Conservation (phyloP, 148 eudicot species). For the Fallopia convolvulus region DNA sequence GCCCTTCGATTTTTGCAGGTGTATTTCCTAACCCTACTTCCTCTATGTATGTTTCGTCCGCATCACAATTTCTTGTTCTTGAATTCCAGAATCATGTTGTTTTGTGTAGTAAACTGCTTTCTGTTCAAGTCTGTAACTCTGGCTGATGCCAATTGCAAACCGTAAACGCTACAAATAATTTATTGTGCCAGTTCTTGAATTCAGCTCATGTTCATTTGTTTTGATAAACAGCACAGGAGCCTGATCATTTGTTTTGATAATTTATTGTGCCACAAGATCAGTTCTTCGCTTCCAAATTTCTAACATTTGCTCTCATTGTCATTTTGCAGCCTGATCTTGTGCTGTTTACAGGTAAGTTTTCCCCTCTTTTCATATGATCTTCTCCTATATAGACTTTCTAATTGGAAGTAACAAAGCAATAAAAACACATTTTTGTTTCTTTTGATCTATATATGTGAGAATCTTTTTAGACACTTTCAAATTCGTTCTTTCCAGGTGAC, state of each 20-base stretch:
- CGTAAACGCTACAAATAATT: neutral
- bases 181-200: neutral
- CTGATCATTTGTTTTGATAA: neutral
- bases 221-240: too few species aligned
- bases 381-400: neutral
- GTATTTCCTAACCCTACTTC: neutral
- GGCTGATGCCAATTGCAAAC: neutral
- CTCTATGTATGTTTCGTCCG: neutral
- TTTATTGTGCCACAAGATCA: too few species aligned
- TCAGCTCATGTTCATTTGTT: neutral
- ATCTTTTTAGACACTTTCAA: neutral
- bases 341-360: slow-evolving; percentile 71
- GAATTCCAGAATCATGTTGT: neutral
- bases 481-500: slow-evolving; percentile 49
- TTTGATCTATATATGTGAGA: neutral
- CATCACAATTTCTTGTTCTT: neutral
- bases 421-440: neutral
- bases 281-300: neutral
- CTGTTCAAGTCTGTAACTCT: neutral
- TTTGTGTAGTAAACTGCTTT: neutral
- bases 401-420: neutral
- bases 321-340: slow-evolving; percentile 89
- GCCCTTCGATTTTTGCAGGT: slow-evolving; percentile 76
- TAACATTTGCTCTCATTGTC: slow-evolving; percentile 19
- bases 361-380: neutral